Percentiles rank a stretch among this genome's conserved stretches.
Conservation (phyloP, 805 yeast species). For the Millerozyma miso region DNA sequence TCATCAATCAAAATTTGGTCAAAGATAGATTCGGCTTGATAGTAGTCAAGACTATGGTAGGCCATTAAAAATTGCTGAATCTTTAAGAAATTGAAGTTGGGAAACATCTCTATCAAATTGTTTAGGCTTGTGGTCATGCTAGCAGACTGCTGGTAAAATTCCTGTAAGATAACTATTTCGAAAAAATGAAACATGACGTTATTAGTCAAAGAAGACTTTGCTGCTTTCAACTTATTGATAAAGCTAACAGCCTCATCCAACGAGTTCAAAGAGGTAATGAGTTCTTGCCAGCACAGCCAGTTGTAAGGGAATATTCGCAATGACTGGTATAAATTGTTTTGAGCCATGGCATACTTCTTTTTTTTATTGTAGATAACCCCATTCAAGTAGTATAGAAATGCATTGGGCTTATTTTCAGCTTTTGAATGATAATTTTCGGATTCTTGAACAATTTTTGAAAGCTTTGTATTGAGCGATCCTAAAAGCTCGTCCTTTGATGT, state of each 20-base stretch:
- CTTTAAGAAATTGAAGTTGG: conserved; percentile 67
- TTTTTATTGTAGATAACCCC: conserved; percentile 67
- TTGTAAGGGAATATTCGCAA: conserved; percentile 71
- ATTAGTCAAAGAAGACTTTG: conserved; percentile 26
- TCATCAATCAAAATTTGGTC: conserved; percentile 70
- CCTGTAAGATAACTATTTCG: conserved; percentile 66
- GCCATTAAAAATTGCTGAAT: conserved; percentile 79
- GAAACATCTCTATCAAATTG: conserved; percentile 52
- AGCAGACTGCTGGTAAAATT: conserved; percentile 65
- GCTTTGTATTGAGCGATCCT: conserved; percentile 29
- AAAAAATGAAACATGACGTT: conserved; percentile 48
- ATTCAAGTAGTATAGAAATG: conserved; percentile 66
- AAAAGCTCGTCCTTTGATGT: conserved; percentile 7
- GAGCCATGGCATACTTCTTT: conserved; percentile 58
- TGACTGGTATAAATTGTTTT: conserved; percentile 56
- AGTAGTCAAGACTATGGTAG: conserved; percentile 82
- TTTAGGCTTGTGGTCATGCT: conserved; percentile 49
- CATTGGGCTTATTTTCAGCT: conserved; percentile 30
- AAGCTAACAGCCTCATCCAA: conserved; percentile 55
- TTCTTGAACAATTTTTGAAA: conserved; percentile 36
- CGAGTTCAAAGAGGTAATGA: conserved; percentile 55
- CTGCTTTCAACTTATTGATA: conserved; percentile 33
- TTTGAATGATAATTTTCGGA: conserved; percentile 28
- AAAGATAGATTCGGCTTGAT: conserved; percentile 71
- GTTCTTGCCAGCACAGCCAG: conserved; percentile 92